Conservation (phyloP, 805 yeast genomes). For the Candida dendrica region DNA sequence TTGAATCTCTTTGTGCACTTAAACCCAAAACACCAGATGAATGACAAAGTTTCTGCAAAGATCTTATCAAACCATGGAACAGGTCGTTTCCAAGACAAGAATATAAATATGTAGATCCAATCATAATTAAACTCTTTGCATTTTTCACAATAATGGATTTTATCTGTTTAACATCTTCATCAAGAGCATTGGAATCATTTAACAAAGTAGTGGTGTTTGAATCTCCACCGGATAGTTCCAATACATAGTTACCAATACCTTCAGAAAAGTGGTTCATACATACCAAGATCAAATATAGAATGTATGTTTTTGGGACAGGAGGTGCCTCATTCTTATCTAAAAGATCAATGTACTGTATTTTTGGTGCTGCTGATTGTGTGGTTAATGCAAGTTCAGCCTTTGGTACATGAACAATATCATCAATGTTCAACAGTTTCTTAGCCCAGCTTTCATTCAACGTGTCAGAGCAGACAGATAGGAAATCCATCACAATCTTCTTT, state of each 20-base stretch:
- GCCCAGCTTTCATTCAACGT: constrained; percentile 25
- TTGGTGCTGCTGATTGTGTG: constrained; percentile 34
- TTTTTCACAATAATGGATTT: constrained; percentile 25
- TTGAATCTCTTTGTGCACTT: constrained; percentile 48
- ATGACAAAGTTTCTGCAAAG: constrained; percentile 77
- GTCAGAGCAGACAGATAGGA: constrained; percentile 36
- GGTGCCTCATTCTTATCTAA: constrained; percentile 83
- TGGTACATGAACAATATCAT: constrained; percentile 23
- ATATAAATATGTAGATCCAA: constrained; percentile 47
- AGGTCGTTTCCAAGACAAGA: constrained; percentile 64
- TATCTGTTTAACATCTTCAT: constrained; percentile 9
- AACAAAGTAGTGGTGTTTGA: constrained; percentile 3
- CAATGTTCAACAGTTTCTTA: constrained; percentile 25
- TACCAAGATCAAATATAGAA: constrained; percentile 47
- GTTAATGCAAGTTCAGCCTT: constrained; percentile 29
- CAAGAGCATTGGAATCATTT: constrained; percentile 9
- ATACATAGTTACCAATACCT: constrained; percentile 52
- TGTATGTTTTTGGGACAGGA: constrained; percentile 51
- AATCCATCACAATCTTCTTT: constrained; percentile 53
- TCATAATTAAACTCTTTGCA: constrained; percentile 33
- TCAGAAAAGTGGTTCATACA: constrained; percentile 54
- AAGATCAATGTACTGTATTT: constrained; percentile 59
- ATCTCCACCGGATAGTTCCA: constrained; percentile 26
- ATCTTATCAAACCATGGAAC: constrained; percentile 60
- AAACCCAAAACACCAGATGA: constrained; percentile 71